Conservation (phyloP, 257 asterid genomes). For the Scutellaria baicalensis region DNA sequence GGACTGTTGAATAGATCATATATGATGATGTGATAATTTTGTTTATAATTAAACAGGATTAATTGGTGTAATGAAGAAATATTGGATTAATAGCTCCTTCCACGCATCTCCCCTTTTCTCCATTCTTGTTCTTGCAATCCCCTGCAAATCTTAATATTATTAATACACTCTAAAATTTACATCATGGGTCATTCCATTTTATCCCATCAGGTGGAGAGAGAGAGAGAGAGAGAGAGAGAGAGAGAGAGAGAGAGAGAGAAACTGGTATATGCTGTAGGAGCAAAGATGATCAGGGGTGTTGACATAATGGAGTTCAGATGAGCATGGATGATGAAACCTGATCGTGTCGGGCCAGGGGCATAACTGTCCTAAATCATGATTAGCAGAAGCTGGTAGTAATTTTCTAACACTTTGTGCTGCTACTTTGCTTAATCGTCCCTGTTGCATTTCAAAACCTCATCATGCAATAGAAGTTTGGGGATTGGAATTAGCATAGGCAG, state of each 20-base stretch:
- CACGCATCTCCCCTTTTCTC: conserved; percentile 11
- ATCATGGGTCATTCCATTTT: too few species aligned
- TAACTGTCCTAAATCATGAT: conserved; percentile 5
- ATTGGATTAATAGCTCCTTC: conserved; percentile 22
- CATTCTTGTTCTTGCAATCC: conserved; percentile 17
- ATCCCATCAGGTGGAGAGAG: too few species aligned
- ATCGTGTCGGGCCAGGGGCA: conserved; percentile 27
- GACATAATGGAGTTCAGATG: conserved; percentile 17
- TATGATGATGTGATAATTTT: too few species aligned
- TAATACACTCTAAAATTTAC: background rate
- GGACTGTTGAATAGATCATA: too few species aligned
- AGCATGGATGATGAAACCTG: conserved; percentile 18
- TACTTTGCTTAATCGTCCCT: conserved; percentile 16
- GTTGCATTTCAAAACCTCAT: background rate
- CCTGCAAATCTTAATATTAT: conserved; percentile 9
- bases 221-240: too few species aligned
- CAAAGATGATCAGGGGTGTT: conserved; percentile 18
- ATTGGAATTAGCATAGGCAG: background rate
- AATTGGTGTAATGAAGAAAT: too few species aligned
- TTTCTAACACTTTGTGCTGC: conserved; percentile 6
- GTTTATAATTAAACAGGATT: too few species aligned
- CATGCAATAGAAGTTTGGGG: background rate
- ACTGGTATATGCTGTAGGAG: conserved; percentile 14
- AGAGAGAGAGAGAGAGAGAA: too few species aligned
- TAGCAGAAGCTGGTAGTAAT: conserved; percentile 5